Conservation (phyloP, 116 monocot species). For the Phalaenopsis hybrid region DNA sequence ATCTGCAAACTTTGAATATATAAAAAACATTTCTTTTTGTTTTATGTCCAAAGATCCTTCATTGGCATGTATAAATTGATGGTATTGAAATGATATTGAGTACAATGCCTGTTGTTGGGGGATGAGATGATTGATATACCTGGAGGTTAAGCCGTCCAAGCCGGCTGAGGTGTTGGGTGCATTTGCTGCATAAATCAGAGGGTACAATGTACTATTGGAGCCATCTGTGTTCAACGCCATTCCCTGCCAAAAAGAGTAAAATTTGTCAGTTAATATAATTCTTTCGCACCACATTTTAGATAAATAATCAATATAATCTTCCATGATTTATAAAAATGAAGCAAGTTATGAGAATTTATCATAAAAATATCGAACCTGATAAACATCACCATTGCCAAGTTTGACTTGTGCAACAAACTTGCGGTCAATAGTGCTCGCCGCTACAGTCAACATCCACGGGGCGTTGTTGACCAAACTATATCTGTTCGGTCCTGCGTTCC, state of each 20-base stretch:
- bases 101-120: too few species aligned
- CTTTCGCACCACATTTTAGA: too few species aligned
- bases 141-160: too few species aligned
- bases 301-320: too few species aligned
- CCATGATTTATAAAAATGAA: too few species aligned
- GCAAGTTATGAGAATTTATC: too few species aligned
- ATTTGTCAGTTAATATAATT: too few species aligned
- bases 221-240: conserved; percentile 17
- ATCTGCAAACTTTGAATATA: background rate
- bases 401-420: background rate
- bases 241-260: conserved; percentile 13
- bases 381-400: background rate
- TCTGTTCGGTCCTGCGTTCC: background rate
- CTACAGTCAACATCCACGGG: background rate
- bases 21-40: too few species aligned
- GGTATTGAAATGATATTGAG: too few species aligned
- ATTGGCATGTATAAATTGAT: too few species aligned
- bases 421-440: background rate
- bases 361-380: background rate
- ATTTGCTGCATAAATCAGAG: conserved; percentile 3
- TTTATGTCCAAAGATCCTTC: too few species aligned
- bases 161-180: conserved; percentile 3
- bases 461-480: background rate
- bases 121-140: background rate
- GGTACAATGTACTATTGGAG: conserved; percentile 2